A percentile compares a stretch with the other conserved stretches of the same genome.
Conservation (phyloP, 371 early-diverging fungal species). For the Cokeromyces recurvatus region DNA sequence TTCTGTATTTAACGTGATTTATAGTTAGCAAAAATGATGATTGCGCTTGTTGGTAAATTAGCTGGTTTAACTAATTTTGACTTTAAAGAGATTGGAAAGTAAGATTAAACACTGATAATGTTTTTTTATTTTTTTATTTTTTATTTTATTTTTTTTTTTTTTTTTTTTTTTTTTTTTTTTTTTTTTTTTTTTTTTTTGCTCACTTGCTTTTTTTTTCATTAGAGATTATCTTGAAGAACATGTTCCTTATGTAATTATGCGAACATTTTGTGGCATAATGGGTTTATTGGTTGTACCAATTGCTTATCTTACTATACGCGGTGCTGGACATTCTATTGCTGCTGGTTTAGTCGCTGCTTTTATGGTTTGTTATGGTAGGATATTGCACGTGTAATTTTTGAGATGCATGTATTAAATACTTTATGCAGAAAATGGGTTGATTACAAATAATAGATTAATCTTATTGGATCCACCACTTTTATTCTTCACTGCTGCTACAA, state of each 20-base stretch:
- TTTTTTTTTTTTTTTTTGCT: too few species aligned
- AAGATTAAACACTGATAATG: constrained; percentile 22
- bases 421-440: constrained; percentile 65
- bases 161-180: background rate
- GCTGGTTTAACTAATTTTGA: constrained; percentile 90
- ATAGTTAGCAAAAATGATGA: constrained; percentile 92
- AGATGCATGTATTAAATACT: background rate
- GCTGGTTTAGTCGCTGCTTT: constrained; percentile 38
- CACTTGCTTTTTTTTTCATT: too few species aligned
- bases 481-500: constrained; percentile 74
- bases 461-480: constrained; percentile 87
- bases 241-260: constrained; percentile 41
- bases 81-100: constrained; percentile 87
- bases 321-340: constrained; percentile 40
- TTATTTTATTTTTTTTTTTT: too few species aligned
- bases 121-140: background rate
- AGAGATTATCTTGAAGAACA: constrained; percentile 41
- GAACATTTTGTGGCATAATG: constrained; percentile 34
- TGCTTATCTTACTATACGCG: constrained; percentile 40
- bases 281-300: constrained; percentile 44
- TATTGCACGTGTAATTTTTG: too few species aligned
- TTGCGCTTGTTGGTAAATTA: constrained; percentile 73
- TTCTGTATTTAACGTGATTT: constrained; percentile 17
- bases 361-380: constrained; percentile 46
- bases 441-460: constrained; percentile 88